Percentiles rank a stretch among this genome's conserved stretches.
These are phyloP conservation scores for Tolypocladium album DNA, from an alignment of 2,329 filamentous ascomycete species.

Conservation along the genomic window DNA sequence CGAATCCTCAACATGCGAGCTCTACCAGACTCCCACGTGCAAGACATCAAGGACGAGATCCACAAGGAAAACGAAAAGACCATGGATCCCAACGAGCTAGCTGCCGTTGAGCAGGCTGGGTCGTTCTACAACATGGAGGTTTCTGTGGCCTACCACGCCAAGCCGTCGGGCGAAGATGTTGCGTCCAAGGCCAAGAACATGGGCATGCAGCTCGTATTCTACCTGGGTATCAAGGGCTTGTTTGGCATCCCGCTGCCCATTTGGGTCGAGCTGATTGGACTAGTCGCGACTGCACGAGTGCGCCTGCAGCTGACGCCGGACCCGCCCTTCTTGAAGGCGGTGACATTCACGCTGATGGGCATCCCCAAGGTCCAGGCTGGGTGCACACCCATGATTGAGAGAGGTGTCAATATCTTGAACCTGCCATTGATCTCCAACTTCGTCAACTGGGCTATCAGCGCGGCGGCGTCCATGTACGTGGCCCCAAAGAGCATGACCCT, in stretches of 20 bases:
- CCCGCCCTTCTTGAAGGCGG: constrained; percentile 80
- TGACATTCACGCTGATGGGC: constrained; percentile 93
- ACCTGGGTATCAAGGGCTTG: constrained; percentile 77
- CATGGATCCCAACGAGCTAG: constrained; percentile 78
- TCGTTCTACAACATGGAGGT: constrained; percentile 90
- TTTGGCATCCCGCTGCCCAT: constrained; percentile 84
- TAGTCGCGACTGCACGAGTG: constrained; percentile 81
- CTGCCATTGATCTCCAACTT: constrained; percentile 91
- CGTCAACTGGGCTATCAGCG: constrained; percentile 87
- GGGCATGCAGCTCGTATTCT: constrained; percentile 95
- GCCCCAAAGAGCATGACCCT: constrained; percentile 91
- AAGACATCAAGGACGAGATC: constrained; percentile 72
- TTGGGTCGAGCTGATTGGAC: constrained; percentile 77
- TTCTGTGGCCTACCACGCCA: constrained; percentile 83
- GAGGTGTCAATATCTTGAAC: constrained; percentile 83
- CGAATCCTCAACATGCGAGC: constrained; percentile 80
- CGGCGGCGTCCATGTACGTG: constrained; percentile 82
- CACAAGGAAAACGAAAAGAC: constrained; percentile 67
- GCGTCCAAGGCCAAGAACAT: constrained; percentile 85
- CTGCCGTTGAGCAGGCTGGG: constrained; percentile 80
- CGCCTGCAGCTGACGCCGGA: constrained; percentile 80
- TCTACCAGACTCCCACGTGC: constrained; percentile 66
- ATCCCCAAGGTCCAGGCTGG: constrained; percentile 81
- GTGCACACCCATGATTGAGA: constrained; percentile 86
- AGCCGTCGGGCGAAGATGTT: constrained; percentile 57